phyloP scores from a whole-genome alignment of 345 rosid species.

The Sisymbrium irio region DNA sequence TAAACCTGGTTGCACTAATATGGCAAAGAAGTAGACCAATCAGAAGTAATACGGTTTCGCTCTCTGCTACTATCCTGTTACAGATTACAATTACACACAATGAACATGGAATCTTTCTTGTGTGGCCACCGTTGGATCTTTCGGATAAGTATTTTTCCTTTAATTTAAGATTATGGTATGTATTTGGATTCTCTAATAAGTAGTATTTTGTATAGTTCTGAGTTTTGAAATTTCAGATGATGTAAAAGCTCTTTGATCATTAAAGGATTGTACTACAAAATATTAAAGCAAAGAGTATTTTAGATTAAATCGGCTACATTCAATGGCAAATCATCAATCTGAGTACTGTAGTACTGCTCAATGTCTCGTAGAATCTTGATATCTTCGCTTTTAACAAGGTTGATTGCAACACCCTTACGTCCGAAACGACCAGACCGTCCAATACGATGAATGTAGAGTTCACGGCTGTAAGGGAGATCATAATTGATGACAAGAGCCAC shows the following conservation, averaged over 20 bases:
- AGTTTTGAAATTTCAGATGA: background rate
- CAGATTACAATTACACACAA: too few species aligned
- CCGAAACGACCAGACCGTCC: conserved; percentile 44
- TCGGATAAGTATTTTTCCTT: too few species aligned
- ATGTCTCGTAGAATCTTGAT: conserved; percentile 86
- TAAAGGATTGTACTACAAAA: background rate
- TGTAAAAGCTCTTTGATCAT: background rate
- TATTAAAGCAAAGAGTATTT: background rate
- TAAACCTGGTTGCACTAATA: too few species aligned
- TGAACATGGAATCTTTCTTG: too few species aligned
- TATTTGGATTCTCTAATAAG: too few species aligned
- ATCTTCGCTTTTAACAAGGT: conserved; percentile 80
- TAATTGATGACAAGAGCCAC: conserved; percentile 25
- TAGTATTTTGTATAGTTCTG: background rate
- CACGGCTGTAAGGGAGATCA: background rate
- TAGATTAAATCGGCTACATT: conserved; percentile 78
- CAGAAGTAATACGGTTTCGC: too few species aligned
- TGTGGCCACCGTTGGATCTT: too few species aligned
- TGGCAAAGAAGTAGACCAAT: too few species aligned
- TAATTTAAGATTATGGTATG: too few species aligned
- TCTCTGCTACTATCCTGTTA: too few species aligned
- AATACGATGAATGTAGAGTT: background rate
- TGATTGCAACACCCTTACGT: conserved; percentile 94
- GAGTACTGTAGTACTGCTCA: conserved; percentile 89
- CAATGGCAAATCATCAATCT: conserved; percentile 94